phyloP scores from a whole-genome alignment of 2,329 filamentous ascomycete species.

The Apiospora malaysiana region DNA sequence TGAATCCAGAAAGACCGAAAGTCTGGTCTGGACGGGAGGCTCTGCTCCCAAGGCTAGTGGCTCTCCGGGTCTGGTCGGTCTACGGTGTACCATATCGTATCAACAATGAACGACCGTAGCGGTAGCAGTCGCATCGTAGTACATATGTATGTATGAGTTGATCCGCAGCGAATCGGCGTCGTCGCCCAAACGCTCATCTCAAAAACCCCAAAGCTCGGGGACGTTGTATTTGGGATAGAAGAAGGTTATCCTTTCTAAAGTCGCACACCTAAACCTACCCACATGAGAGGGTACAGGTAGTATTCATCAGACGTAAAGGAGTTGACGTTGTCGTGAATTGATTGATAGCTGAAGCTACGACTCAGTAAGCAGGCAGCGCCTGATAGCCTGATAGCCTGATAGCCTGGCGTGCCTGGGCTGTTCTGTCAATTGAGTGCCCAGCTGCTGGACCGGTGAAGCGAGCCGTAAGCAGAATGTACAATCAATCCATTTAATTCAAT shows the following conservation, averaged over 20 bases:
- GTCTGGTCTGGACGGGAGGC: neutral
- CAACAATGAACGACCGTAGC: no score
- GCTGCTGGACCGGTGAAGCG: constrained; percentile 15
- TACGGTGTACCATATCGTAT: no score
- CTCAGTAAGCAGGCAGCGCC: neutral
- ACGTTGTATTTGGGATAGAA: neutral
- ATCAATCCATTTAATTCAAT: neutral
- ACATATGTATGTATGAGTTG: no score
- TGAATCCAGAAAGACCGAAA: neutral
- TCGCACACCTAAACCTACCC: constrained; percentile 1
- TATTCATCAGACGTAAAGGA: constrained; percentile 8
- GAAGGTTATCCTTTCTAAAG: constrained; percentile 1
- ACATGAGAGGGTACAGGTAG: neutral
- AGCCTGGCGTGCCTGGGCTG: neutral
- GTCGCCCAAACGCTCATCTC: neutral
- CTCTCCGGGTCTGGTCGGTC: neutral
- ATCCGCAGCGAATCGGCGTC: neutral
- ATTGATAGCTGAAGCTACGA: neutral
- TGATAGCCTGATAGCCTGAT: no score
- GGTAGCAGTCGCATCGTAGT: neutral
- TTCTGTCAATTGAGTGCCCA: neutral
- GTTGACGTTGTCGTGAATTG: neutral
- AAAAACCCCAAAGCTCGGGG: neutral
- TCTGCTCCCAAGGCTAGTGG: constrained; percentile 1
- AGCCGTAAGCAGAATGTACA: neutral